Conservation (phyloP, 2,329 filamentous ascomycete species). For the Biscogniauxia sp. region DNA sequence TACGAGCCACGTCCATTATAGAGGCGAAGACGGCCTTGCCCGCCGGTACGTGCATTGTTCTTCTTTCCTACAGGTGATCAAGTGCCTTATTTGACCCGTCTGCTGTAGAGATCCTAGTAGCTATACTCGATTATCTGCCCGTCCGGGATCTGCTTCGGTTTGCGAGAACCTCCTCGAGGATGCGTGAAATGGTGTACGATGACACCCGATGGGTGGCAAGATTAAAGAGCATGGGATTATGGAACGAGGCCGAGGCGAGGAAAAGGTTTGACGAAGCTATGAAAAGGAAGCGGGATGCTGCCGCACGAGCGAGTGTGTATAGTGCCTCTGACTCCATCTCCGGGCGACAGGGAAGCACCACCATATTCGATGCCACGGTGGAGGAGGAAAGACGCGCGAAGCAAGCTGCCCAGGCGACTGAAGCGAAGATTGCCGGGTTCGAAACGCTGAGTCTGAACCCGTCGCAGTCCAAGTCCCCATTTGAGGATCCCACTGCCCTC, state of each 20-base stretch:
- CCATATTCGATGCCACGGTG: conserved; percentile 69
- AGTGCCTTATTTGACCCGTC: conserved; percentile 4
- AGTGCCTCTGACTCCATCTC: conserved; percentile 19
- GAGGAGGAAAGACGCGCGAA: conserved; percentile 60
- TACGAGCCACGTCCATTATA: conserved; percentile 79
- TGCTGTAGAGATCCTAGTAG: conserved; percentile 73
- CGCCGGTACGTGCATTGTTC: conserved; percentile 57
- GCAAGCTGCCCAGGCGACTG: conserved; percentile 34
- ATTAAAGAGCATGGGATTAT: conserved; percentile 82
- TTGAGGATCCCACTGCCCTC: conserved; percentile 61
- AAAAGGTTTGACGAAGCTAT: conserved; percentile 74
- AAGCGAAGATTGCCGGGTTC: conserved; percentile 63
- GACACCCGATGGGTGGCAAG: conserved; percentile 92
- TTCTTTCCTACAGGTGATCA: not conserved
- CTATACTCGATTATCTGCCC: conserved; percentile 85
- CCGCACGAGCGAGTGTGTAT: conserved; percentile 30
- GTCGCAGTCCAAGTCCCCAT: conserved; percentile 41
- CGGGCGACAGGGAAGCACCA: conserved; percentile 44
- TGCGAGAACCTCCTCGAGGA: conserved; percentile 77
- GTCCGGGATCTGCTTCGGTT: conserved; percentile 82
- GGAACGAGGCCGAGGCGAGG: conserved; percentile 86
- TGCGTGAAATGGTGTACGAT: conserved; percentile 98
- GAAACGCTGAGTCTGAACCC: conserved; percentile 66
- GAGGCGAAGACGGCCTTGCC: conserved; percentile 76
- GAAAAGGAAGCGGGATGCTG: conserved; percentile 57